Conservation (phyloP, 169 alveolate species). For the Babesia caballi region DNA sequence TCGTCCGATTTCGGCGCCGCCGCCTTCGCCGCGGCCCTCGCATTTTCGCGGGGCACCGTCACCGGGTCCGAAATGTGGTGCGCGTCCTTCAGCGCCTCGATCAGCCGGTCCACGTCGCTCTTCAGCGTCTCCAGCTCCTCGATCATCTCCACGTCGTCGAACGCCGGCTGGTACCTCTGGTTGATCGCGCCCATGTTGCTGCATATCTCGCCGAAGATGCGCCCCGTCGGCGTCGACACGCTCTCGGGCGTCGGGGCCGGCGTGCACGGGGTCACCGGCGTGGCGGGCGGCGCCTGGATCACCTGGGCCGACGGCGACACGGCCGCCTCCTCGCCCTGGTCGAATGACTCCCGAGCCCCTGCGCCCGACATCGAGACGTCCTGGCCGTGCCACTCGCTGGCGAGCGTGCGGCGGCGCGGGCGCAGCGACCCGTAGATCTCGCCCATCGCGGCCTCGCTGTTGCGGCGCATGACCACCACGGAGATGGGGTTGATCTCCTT, state of each 20-base stretch:
- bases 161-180: slow-evolving; percentile 12
- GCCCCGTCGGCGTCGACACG: slow-evolving; percentile 22
- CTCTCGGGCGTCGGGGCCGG: slow-evolving; percentile 6
- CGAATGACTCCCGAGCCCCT: not conserved
- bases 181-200: slow-evolving; percentile 1
- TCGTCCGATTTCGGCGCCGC: not conserved
- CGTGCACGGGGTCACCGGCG: not conserved
- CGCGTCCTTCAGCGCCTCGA: not conserved
- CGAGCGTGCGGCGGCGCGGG: slow-evolving; percentile 26
- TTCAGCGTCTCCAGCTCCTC: slow-evolving; percentile 2
- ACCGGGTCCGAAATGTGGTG: slow-evolving; percentile 7
- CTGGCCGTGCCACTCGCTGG: slow-evolving; percentile 40
- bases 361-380: not conserved
- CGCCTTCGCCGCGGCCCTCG: not conserved
- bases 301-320: not conserved
- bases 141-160: slow-evolving; percentile 29
- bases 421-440: slow-evolving; percentile 59
- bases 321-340: not conserved
- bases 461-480: slow-evolving; percentile 68
- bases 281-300: not conserved
- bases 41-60: no score
- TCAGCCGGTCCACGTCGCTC: slow-evolving; percentile 4
- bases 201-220: slow-evolving; percentile 28
- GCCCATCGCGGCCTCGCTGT: slow-evolving; percentile 60
- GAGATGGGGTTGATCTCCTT: slow-evolving; percentile 70